Base-by-base conservation (phyloP, 495 filamentous ascomycete genomes). In the Bombardia bombarda region DNA sequence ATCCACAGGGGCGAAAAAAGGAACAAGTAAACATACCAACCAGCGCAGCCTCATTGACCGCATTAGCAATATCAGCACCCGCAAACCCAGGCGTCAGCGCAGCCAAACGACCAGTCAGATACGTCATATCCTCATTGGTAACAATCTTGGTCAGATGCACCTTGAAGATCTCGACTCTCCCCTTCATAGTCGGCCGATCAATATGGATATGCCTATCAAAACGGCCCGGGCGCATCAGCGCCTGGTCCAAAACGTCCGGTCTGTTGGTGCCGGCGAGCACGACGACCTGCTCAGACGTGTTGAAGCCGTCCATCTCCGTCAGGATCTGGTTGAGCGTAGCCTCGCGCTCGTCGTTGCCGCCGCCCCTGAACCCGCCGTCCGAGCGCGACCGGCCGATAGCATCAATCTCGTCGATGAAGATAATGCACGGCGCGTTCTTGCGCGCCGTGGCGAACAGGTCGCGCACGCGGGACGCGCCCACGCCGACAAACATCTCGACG, bases 301-400 rank as follows among this genome's bases (percentile, higher is more conserved):
- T 97, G 78, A 97, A 97, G 40, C 92, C 92, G 61, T 98, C 92
- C 92, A 98, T 98, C 61, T 98, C 93, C 1, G 92, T 98, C 38
- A 98, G 74, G 44, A 98, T 95, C 66, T 98, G 92, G 61, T 98
- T 98, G 31, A 98, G 79, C 1, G 92, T 98, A 35, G 84, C 84
- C 62, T 98, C 92, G 55, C 92, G 80, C 70, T 98, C 92, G 57
- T 97, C 93, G 55, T 95, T 97, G 40, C 92, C 92, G 47, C 92
- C 92, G 43, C 83, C 78, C 40, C 82, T 80, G 49, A 74, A 80
- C 28, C 73, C 68, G 14, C 68, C 66, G 50, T 88, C 87, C 1
- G 82, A 70, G 65, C 92, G 79, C 26, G 89, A 82, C 62, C 88
- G 89, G 58, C 92, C 92, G 56, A 98, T 94, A 25, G 92, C 92